Evolutionary conservation across 352 stramenopile genomes (phyloP), one percentile per base, ranked within the genome.

Genomic region (Globisporangium rhizosaccharum): DNA sequence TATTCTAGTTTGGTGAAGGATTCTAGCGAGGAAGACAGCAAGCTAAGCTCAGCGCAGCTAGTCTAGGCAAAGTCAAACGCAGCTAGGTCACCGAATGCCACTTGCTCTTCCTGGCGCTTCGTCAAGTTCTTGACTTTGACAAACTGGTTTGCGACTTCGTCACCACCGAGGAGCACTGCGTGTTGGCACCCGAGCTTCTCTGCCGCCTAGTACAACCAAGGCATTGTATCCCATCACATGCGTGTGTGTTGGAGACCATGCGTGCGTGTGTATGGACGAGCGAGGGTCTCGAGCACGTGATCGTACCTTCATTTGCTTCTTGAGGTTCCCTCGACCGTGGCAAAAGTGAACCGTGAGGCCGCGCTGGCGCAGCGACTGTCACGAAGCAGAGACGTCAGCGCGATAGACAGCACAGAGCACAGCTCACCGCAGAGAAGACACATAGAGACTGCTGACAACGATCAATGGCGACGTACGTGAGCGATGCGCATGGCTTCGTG

Each of bases 251-350:
- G 45, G 8, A 47, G 55, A 52, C 9, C 30, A 36, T 54, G 18
- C 6, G 15, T 30, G 39, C 14, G 51, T 47, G 28, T 36, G 0
- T 53, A 26, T 4, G 8, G 18, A 56, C 30, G 49, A 54, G 30
- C 20, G 26, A 46, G 37, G 54, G 9, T 45, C 46, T 51, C 5
- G 3, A 11, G 3, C 18, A 11, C 20, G 17, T 20, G 20, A 36
- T 5, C 46, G 57, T 42, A 88, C 76, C 78, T 96, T 96, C 83
- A 96, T 92, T 49, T 92, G 79, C 63, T 96, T 96, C 58, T 94
- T 96, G 62, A 96, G 81, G 49, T 81, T 91, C 17, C 79, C 79
- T 26, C 66, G 70, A 20, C 76, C 83, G 47, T 96, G 84, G 46
- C 83, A 91, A 57, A 93, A 90, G 65, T 96, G 86, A n/a, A 96